Evolutionary conservation across 768 basidiomycete species (phyloP), one percentile per base, ranked within the genome.

Genomic region (Bullera alba): DNA sequence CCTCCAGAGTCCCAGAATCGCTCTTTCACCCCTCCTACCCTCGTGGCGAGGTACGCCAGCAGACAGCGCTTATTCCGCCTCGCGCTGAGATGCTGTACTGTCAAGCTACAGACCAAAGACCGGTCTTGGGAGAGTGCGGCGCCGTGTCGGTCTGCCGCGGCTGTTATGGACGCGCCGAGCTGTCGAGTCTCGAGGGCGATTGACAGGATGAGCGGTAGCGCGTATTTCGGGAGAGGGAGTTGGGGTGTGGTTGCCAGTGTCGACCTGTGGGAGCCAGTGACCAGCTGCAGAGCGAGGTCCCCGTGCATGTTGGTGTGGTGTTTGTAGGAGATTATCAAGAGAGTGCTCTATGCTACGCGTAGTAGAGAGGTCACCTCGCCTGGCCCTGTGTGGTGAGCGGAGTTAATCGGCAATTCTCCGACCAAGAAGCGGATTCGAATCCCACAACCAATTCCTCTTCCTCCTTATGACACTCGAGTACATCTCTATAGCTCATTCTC

Each of bases 1-100:
- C 89, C 92, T 2, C 69, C 71, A 6, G 83, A 80, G 12, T 81
- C 76, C 93, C 93, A 97, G 74, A 88, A 95, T 76, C 87, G 79
- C 64, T 89, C 84, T 51, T 83, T 80, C 46, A 97, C 79, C 46
- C 83, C 81, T 67, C 88, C 85, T 32, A 88, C 73, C 48, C 93
- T 80, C 74, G 91, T 88, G 22, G 80, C 75, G 72, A 96, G 89
- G 73, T 97, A 99, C 0, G 89, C 90, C 38, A 96, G 80, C 3
- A 97, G 78, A 69, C 88, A 90, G n/a, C 95, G 85, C 71, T 93
- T 95, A 77, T 97, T 95, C 55, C 91, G 82, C 34, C 83, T 77
- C 60, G 93, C 85, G 30, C 87, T 83, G 6, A 92, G 87, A 73
- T 93, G 88, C 68, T 86, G 83, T 64, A 96, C 81, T 61, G 88